These are phyloP conservation scores for Chytriomyces hyalinus DNA, from an alignment of 192 early-diverging fungal genomes.

Conservation along the genomic window DNA sequence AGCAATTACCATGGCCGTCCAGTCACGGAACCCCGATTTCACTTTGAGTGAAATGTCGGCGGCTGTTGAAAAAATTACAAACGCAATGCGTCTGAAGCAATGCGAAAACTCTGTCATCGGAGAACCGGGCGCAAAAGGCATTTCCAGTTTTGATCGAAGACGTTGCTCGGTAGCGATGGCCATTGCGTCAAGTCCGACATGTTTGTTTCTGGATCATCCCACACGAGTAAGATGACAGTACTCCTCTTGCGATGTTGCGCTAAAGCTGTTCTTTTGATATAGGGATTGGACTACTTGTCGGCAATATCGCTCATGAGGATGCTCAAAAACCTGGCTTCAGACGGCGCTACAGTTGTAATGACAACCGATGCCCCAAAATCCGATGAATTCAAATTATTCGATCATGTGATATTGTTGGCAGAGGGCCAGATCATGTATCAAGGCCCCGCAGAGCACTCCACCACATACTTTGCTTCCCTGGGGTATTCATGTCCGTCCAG, in stretches of 20 bases:
- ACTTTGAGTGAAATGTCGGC: slow-evolving; percentile 14
- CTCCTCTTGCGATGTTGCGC: neutral
- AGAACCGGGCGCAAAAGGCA: slow-evolving; percentile 60
- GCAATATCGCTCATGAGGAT: slow-evolving; percentile 54
- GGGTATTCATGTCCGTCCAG: slow-evolving; percentile 57
- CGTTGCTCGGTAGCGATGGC: slow-evolving; percentile 74
- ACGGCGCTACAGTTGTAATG: slow-evolving; percentile 45
- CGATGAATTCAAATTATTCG: slow-evolving; percentile 64
- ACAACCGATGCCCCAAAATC: slow-evolving; percentile 59
- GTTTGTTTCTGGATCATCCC: slow-evolving; percentile 73
- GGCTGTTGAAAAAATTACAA: slow-evolving; percentile 58
- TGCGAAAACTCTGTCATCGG: slow-evolving; percentile 73
- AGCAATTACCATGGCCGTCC: slow-evolving; percentile 73
- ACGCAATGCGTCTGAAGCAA: slow-evolving; percentile 63
- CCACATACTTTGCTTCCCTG: slow-evolving; percentile 52
- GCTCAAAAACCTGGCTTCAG: slow-evolving; percentile 50
- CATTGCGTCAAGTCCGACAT: slow-evolving; percentile 63
- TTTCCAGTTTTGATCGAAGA: slow-evolving; percentile 76
- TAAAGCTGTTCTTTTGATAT: neutral
- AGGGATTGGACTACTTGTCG: slow-evolving; percentile 63
- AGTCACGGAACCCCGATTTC: slow-evolving; percentile 54
- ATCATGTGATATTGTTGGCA: slow-evolving; percentile 69
- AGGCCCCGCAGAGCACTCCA: slow-evolving; percentile 49
- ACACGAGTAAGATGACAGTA: slow-evolving; percentile 46
- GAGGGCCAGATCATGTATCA: slow-evolving; percentile 72